These are phyloP conservation scores for Coemansia umbellata DNA, from an alignment of 192 early-diverging fungal genomes.

Conservation along the genomic window DNA sequence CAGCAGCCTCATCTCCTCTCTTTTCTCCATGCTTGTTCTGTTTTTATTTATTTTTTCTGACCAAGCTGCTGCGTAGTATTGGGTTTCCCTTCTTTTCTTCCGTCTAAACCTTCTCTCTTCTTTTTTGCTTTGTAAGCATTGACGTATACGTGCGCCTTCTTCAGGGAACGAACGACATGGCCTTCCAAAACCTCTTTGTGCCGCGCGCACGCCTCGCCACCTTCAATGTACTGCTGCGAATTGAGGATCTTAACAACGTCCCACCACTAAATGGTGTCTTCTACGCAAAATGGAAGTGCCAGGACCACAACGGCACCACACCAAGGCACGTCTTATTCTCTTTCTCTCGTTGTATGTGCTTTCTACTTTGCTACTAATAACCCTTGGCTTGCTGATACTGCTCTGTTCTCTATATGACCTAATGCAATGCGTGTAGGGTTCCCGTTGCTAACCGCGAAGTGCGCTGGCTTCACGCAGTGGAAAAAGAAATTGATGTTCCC, in stretches of 20 bases:
- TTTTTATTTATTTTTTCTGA: too few relatives aligned
- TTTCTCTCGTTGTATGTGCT: background rate
- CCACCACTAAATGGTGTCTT: slow-evolving; percentile 78
- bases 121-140: too few relatives aligned
- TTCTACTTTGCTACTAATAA: background rate
- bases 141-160: too few relatives aligned
- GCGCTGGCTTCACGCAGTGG: slow-evolving; percentile 58
- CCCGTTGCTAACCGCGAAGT: slow-evolving; percentile 54
- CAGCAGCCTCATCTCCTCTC: too few relatives aligned
- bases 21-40: too few relatives aligned
- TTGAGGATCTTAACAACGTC: slow-evolving; percentile 78
- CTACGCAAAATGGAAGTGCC: slow-evolving; percentile 71
- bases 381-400: background rate
- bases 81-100: too few relatives aligned
- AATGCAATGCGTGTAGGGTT: slow-evolving; percentile 26
- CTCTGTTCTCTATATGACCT: background rate
- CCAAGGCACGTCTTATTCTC: slow-evolving; percentile 10
- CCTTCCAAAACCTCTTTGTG: slow-evolving; percentile 63
- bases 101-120: too few relatives aligned
- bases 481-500: slow-evolving; percentile 56
- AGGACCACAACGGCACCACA: slow-evolving; percentile 40
- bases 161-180: too few relatives aligned
- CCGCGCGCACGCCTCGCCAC: slow-evolving; percentile 66
- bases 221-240: slow-evolving; percentile 57
- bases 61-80: too few relatives aligned